Conservation (phyloP, 306 rosid genomes). For the Castanea crenata region DNA sequence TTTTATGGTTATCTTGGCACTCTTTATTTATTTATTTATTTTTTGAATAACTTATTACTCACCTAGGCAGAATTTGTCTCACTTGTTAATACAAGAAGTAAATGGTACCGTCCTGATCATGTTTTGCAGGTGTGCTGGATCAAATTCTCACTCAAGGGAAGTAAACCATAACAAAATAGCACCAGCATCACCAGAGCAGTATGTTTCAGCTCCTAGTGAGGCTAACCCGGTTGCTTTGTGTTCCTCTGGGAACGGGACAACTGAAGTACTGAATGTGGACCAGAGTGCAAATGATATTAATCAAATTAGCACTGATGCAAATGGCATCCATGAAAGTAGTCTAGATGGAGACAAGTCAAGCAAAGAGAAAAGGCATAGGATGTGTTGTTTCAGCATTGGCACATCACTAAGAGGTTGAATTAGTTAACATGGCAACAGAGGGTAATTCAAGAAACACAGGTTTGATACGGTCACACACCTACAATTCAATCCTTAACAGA, state of each 20-base stretch:
- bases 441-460: constrained; percentile 13
- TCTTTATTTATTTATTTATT: neutral
- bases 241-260: constrained; percentile 28
- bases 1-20: neutral
- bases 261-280: constrained; percentile 13
- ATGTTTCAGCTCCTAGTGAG: constrained; percentile 30
- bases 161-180: constrained; percentile 58
- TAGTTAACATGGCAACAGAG: neutral
- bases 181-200: constrained; percentile 57
- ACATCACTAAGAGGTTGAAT: neutral
- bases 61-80: neutral
- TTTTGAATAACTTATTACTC: neutral
- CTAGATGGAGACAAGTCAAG: constrained; percentile 21
- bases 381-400: constrained; percentile 31
- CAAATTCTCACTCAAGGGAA: constrained; percentile 50
- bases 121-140: constrained; percentile 46
- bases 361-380: constrained; percentile 18
- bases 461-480: neutral
- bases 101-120: neutral
- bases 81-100: neutral
- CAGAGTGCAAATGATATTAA: constrained; percentile 14
- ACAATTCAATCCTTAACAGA: neutral
- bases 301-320: constrained; percentile 2
- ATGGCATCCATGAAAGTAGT: constrained; percentile 24
- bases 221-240: constrained; percentile 21